Evolutionary conservation across 306 rosid genomes (phyloP).

Genomic region (Vigna radiata): DNA sequence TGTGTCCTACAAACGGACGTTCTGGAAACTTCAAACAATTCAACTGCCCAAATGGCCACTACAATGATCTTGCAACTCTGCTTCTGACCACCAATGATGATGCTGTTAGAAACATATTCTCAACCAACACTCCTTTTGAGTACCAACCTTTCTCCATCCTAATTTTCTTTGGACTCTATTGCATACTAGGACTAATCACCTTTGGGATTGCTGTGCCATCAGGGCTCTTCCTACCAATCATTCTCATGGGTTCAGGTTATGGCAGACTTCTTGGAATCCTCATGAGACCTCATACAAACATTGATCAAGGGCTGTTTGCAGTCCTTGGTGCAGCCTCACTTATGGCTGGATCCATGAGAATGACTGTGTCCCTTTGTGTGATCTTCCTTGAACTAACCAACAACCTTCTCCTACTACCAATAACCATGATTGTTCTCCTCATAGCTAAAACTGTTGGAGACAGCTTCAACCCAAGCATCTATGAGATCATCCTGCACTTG

Average conservation of each 20-base stretch:
- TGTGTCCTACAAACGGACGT: constrained; percentile 78
- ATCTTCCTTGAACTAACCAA: constrained; percentile 93
- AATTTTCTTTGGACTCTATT: constrained; percentile 75
- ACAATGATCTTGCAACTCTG: constrained; percentile 87
- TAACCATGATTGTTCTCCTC: constrained; percentile 88
- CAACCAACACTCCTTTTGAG: constrained; percentile 70
- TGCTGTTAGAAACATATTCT: constrained; percentile 88
- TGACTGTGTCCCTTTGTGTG: constrained; percentile 90
- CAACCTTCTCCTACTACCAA: constrained; percentile 84
- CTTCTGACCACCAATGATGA: constrained; percentile 87
- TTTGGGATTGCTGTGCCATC: constrained; percentile 95
- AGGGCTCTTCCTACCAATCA: constrained; percentile 94
- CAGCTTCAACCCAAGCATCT: constrained; percentile 85
- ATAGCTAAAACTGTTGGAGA: constrained; percentile 89
- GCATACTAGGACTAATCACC: constrained; percentile 70
- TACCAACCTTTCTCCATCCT: constrained; percentile 65
- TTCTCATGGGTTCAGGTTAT: constrained; percentile 87
- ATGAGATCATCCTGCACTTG: constrained; percentile 76
- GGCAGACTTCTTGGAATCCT: constrained; percentile 81
- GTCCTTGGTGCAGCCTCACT: constrained; percentile 96
- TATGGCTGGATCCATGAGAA: constrained; percentile 98
- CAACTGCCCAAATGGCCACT: constrained; percentile 82
- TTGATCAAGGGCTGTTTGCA: constrained; percentile 80
- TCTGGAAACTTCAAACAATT: constrained; percentile 87
- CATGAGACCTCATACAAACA: constrained; percentile 69